Conservation (phyloP, 306 rosid species). For the Cucurbita moschata region DNA sequence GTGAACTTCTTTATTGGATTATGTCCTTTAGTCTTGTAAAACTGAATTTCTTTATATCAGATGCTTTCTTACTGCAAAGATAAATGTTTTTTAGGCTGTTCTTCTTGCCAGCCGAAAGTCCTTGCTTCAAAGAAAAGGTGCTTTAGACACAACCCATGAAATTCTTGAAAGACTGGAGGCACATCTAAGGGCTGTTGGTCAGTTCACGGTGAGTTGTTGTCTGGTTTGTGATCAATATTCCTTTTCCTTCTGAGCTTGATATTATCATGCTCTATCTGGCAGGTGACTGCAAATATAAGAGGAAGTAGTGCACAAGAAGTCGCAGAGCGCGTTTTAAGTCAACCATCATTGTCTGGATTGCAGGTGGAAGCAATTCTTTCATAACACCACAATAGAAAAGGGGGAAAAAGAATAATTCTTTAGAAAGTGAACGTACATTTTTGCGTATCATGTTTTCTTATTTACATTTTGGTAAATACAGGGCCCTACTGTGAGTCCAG, state of each 20-base stretch:
- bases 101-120: slow-evolving; percentile 85
- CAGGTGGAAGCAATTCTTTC: slow-evolving; percentile 43
- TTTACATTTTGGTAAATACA: slow-evolving; percentile 11
- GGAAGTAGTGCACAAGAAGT: slow-evolving; percentile 82
- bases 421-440: background rate
- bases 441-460: background rate
- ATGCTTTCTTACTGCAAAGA: slow-evolving; percentile 13
- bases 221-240: background rate
- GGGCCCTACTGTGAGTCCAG: slow-evolving; percentile 95
- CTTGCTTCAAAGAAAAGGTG: slow-evolving; percentile 55
- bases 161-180: slow-evolving; percentile 92
- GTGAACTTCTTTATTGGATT: slow-evolving; percentile 24
- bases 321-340: slow-evolving; percentile 79
- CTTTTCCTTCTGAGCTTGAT: background rate
- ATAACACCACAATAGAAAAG: background rate
- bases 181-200: slow-evolving; percentile 67
- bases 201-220: slow-evolving; percentile 51
- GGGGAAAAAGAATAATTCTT: background rate
- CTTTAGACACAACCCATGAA: slow-evolving; percentile 74
- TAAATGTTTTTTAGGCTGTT: slow-evolving; percentile 51
- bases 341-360: slow-evolving; percentile 64
- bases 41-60: slow-evolving; percentile 4
- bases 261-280: slow-evolving; percentile 9
- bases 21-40: background rate
- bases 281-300: slow-evolving; percentile 95